phyloP scores from a whole-genome alignment of 768 basidiomycete genomes.

The Podaxis mareebaensis region DNA sequence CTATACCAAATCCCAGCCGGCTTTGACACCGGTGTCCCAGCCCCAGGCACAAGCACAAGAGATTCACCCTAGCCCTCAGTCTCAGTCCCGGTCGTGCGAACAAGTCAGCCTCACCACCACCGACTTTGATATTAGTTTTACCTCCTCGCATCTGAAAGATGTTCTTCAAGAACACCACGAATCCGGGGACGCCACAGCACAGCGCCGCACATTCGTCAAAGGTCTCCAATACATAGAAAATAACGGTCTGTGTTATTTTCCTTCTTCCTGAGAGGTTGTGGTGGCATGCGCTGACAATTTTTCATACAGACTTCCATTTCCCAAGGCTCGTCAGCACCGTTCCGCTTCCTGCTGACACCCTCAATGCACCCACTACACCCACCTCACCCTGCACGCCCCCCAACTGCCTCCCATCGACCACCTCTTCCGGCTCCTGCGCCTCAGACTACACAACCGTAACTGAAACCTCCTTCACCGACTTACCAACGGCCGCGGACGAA shows the following conservation, averaged over 20 bases:
- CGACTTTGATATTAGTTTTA: background rate
- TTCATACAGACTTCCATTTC: background rate
- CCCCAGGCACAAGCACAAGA: background rate
- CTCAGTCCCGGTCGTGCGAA: background rate
- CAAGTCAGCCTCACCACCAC: background rate
- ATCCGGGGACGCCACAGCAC: background rate
- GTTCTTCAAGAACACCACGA: background rate
- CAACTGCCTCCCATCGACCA: background rate
- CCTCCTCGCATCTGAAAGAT: background rate
- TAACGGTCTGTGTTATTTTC: background rate
- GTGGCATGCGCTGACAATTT: background rate
- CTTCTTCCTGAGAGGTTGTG: background rate
- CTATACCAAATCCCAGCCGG: background rate
- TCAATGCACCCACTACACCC: background rate
- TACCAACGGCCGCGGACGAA: background rate
- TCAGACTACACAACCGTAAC: background rate
- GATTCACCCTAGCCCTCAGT: background rate
- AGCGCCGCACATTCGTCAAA: constrained; percentile 3
- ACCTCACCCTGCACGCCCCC: background rate
- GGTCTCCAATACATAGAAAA: constrained; percentile 9
- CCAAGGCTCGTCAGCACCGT: background rate
- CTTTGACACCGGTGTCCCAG: background rate
- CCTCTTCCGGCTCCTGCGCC: background rate
- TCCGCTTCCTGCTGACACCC: background rate
- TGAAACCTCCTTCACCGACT: background rate